phyloP scores from a whole-genome alignment of 495 filamentous ascomycete species.

The Paragyromitra xinjiangensis region DNA sequence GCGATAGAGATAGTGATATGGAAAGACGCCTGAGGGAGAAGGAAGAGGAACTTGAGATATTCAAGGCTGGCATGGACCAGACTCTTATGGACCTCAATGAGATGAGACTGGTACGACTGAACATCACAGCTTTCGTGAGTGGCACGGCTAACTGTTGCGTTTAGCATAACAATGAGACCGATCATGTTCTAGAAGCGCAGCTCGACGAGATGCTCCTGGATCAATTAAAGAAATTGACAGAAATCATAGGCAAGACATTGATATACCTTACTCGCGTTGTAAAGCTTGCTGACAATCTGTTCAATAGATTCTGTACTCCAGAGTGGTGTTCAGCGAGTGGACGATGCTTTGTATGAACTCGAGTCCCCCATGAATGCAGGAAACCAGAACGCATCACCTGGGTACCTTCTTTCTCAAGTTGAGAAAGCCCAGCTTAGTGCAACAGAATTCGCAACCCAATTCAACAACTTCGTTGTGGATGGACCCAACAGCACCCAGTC shows the following conservation, averaged over 20 bases:
- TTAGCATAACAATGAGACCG: slow-evolving; percentile 69
- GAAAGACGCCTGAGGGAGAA: slow-evolving; percentile 85
- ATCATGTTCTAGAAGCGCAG: slow-evolving; percentile 85
- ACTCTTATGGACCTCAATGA: slow-evolving; percentile 90
- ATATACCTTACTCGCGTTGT: not conserved
- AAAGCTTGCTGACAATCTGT: slow-evolving; percentile 8
- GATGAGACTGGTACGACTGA: slow-evolving; percentile 61
- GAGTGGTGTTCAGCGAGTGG: slow-evolving; percentile 90
- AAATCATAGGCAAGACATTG: slow-evolving; percentile 72
- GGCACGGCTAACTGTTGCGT: slow-evolving; percentile 29
- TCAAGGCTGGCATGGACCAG: slow-evolving; percentile 96
- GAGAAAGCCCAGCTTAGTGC: slow-evolving; percentile 95
- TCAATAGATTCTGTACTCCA: slow-evolving; percentile 84
- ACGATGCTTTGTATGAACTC: slow-evolving; percentile 95
- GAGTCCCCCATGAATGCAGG: slow-evolving; percentile 98
- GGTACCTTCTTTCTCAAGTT: slow-evolving; percentile 93
- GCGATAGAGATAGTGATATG: slow-evolving; percentile 83
- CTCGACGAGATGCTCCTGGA: slow-evolving; percentile 86
- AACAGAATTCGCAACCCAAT: slow-evolving; percentile 94
- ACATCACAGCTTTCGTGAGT: slow-evolving; percentile 19
- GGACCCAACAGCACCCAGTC: slow-evolving; percentile 91
- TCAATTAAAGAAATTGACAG: slow-evolving; percentile 90
- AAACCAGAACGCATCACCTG: slow-evolving; percentile 96
- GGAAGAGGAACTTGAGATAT: slow-evolving; percentile 96
- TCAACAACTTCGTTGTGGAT: slow-evolving; percentile 97